Base-by-base conservation (phyloP, 441 rosid genomes). In the Mallotus repandus region DNA sequence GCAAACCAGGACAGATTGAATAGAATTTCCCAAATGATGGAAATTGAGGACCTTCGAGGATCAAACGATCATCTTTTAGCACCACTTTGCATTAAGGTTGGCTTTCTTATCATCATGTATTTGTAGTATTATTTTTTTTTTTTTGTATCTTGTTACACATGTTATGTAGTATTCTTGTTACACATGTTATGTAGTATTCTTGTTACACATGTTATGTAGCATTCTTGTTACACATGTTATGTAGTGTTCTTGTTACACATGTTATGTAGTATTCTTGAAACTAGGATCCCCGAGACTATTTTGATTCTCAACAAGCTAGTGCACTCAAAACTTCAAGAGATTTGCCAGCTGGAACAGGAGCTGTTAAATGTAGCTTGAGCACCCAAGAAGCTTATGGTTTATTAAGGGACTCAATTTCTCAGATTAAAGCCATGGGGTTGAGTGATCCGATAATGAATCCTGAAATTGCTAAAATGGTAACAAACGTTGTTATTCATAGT, bases 281-380 rank as follows among this genome's bases (percentile, higher is more conserved):
- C 76, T 84, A 95, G 99, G 98, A 95, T 80, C 96, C 98, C 55
- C 90, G 97, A 70, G 99, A 95, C 68, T 95, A 95, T 84, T 95
- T 95, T 80, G 98, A 95, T 84, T 89, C 96, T 70, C 99, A 92
- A 82, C 99, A 91, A 89, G 93, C 81, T 70, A 89, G 82, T 78
- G 87, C 92, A 16, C 74, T 89, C 58, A 86, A 83, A 80, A 74
- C 77, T 70, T 85, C 88, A 71, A 83, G 84, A 75, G 91, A 87
- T 74, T 66, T 75, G 60, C 65, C 82, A 15, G 72, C 71, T 68
- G 80, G 85, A 75, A 79, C 70, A 69, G 86, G 85, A 80, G 69
- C 76, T 70, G 57, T 76, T 77, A 86, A 78, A 63, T 63, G 79
- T 71, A 78, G 77, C 69, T 72, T 86, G 82, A 86, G 84, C 81